Base-by-base conservation (phyloP, 768 basidiomycete genomes). In the Pleurotus ostreatus region DNA sequence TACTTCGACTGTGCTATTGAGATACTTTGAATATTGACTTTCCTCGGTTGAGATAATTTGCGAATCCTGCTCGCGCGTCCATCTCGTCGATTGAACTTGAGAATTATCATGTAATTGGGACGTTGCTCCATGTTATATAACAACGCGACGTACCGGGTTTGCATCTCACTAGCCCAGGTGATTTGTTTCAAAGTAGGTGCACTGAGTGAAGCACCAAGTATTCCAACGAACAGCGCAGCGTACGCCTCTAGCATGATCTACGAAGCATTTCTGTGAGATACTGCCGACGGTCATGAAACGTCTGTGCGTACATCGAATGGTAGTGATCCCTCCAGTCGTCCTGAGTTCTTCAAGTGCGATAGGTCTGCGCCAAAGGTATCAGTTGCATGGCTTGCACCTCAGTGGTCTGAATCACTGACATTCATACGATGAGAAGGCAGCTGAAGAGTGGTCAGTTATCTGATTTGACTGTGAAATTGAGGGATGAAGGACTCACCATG, bases 111-210 rank as follows among this genome's bases (percentile, higher is more conserved):
- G 40, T 34, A 22, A 22, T 7, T 52, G 8, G 6, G 11, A 26
- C 37, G 12, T 15, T 20, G 15, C 39, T 20, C 39, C 46, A 56
- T n/a, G 18, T 23, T 55, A 23, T 46, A 55, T 48, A n/a, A 8
- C n/a, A 44, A 18, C 26, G 5, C 26, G 15, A 70, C 83, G 61
- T 62, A 92, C 92, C 86, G 79, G 65, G 80, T 85, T 62, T 80
- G 81, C 92, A 94, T 94, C 71, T 95, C 92, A 62, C 88, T 91
- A 15, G 89, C 82, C 92, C 91, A 94, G 34, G 88, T 87, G 57
- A 93, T 89, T 63, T 92, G 89, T 62, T 86, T 90, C 34, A 93
- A 70, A 30, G 76, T 67, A 1, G 89, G 82, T 5, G 86, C 78
- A 60, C 80, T 85, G 57, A 89, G 62, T n/a, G 83, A 81, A 30